Evolutionary conservation across 345 rosid species (phyloP).

Genomic region (Populus tremula): DNA sequence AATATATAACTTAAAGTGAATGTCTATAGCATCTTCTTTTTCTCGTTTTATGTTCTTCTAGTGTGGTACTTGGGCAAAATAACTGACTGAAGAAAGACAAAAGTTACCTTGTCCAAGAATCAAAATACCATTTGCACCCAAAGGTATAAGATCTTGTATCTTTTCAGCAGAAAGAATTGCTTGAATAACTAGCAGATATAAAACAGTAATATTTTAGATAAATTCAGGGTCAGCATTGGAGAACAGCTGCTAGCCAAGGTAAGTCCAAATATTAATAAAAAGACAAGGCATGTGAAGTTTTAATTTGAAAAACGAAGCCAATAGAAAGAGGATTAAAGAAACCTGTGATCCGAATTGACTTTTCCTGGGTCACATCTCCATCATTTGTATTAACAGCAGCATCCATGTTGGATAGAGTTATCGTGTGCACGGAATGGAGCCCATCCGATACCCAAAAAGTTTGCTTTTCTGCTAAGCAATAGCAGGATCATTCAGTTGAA

Average conservation of each 20-base stretch:
- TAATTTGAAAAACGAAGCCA: not conserved
- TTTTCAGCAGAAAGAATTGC: constrained; percentile 60
- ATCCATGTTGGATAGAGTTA: constrained; percentile 42
- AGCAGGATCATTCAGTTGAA: constrained; percentile 14
- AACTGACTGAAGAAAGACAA: constrained; percentile 4
- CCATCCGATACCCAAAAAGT: constrained; percentile 74
- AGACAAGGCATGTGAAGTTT: not conserved
- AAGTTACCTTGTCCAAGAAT: constrained; percentile 70
- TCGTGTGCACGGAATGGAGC: constrained; percentile 47
- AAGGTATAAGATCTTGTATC: constrained; percentile 54
- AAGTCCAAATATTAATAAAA: not conserved
- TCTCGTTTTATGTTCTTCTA: not conserved
- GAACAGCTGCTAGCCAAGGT: not conserved
- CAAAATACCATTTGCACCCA: constrained; percentile 51
- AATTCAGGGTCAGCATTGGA: not conserved
- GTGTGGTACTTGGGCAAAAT: not conserved
- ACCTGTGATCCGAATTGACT: constrained; percentile 48
- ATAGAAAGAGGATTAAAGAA: not conserved
- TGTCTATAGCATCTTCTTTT: not conserved
- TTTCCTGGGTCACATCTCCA: constrained; percentile 39
- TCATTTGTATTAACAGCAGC: constrained; percentile 36
- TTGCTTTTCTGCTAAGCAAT: constrained; percentile 49
- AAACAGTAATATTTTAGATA: constrained; percentile 15
- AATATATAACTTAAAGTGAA: not conserved
- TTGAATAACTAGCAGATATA: constrained; percentile 40